Evolutionary conservation across 495 filamentous ascomycete species (phyloP).

Genomic region (Alectoria sarmentosa): DNA sequence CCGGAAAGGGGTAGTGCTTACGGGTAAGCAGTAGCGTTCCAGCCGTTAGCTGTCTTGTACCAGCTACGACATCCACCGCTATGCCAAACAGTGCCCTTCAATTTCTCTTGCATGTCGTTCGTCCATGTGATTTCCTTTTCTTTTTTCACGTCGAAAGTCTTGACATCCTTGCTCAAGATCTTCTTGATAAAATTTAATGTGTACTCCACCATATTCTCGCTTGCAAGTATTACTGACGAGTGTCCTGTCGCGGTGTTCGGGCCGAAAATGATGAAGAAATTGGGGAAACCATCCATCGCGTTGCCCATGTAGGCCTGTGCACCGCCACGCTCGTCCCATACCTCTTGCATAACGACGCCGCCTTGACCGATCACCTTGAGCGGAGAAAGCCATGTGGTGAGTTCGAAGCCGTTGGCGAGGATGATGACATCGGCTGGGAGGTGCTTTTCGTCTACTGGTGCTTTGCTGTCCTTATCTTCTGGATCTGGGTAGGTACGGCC

Average conservation of each 20-base stretch:
- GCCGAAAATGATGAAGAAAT: constrained; percentile 61
- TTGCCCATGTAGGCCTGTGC: constrained; percentile 57
- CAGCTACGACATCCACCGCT: constrained; percentile 49
- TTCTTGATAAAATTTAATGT: constrained; percentile 37
- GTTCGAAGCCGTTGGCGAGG: constrained; percentile 52
- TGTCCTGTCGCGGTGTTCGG: constrained; percentile 62
- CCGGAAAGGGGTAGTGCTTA: constrained; percentile 29
- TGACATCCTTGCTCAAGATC: constrained; percentile 36
- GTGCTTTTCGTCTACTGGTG: constrained; percentile 32
- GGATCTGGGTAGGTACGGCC: constrained; percentile 41
- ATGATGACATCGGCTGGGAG: constrained; percentile 54
- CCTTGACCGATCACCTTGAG: constrained; percentile 39
- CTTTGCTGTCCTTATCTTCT: constrained; percentile 25
- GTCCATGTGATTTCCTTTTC: constrained; percentile 49
- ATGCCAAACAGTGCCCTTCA: constrained; percentile 49
- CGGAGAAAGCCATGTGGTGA: constrained; percentile 38
- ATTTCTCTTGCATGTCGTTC: constrained; percentile 42
- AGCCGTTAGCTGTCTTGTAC: constrained; percentile 50
- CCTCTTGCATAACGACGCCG: constrained; percentile 43
- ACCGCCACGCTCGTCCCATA: constrained; percentile 49
- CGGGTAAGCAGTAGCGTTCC: constrained; percentile 57
- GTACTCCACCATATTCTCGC: constrained; percentile 53
- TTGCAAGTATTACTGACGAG: constrained; percentile 51
- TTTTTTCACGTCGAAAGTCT: constrained; percentile 41
- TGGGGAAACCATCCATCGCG: constrained; percentile 59